Evolutionary conservation across 257 asterid genomes (phyloP).

Genomic region (Coffea eugenioides): DNA sequence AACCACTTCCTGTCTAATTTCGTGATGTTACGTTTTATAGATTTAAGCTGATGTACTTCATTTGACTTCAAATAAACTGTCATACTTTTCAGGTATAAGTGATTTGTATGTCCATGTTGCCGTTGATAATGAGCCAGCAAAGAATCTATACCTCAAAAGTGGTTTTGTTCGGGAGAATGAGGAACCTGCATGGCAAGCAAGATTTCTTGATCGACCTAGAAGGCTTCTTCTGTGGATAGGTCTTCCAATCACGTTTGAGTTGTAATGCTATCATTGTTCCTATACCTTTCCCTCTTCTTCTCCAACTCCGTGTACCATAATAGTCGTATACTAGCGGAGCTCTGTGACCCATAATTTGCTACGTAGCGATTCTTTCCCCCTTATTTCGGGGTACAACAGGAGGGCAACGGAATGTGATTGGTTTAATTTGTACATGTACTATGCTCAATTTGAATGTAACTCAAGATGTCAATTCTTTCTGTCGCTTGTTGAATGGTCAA

Average conservation of each 20-base stretch:
- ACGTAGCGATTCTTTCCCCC: not conserved
- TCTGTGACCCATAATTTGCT: not conserved
- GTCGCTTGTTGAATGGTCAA: too few relatives aligned
- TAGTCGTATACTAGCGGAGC: not conserved
- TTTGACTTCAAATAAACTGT: not conserved
- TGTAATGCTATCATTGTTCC: conserved; percentile 18
- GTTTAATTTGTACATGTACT: not conserved
- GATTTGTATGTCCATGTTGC: conserved; percentile 95
- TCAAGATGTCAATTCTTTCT: not conserved
- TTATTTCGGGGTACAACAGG: not conserved
- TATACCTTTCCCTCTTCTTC: not conserved
- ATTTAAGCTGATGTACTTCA: not conserved
- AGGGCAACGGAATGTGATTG: not conserved
- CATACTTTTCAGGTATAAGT: conserved; percentile 63
- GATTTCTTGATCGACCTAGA: conserved; percentile 85
- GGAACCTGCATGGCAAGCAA: conserved; percentile 95
- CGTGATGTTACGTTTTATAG: not conserved
- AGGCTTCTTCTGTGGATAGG: conserved; percentile 81
- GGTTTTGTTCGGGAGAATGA: conserved; percentile 81
- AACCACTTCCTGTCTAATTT: not conserved
- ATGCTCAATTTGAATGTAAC: not conserved
- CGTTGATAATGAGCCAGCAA: conserved; percentile 77
- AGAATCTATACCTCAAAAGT: conserved; percentile 73
- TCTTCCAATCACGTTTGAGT: conserved; percentile 55
- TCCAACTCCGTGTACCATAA: not conserved